Percentiles rank a stretch among this genome's conserved stretches.
phyloP scores from a whole-genome alignment of 495 filamentous ascomycete genomes.

The Neurospora hispaniola region DNA sequence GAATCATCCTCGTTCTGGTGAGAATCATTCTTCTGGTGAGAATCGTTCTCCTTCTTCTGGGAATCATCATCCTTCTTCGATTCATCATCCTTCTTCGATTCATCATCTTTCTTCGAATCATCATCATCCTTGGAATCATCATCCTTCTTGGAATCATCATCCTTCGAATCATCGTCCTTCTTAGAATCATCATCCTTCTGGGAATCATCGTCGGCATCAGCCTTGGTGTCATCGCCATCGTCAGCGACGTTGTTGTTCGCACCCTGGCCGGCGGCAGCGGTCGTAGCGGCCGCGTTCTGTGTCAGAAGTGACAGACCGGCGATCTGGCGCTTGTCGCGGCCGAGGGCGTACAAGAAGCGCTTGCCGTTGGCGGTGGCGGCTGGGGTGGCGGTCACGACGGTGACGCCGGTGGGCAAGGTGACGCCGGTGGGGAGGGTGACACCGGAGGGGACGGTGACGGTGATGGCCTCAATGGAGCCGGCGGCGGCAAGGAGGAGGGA shows the following conservation, averaged over 20 bases:
- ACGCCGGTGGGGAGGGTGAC: constrained; percentile 17
- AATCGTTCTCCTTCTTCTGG: no score
- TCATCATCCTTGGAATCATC: no score
- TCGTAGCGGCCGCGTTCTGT: not conserved
- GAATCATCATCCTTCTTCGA: no score
- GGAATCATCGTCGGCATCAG: not conserved
- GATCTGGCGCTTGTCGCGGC: not conserved
- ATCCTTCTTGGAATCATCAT: not conserved
- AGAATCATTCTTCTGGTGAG: no score
- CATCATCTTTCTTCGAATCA: no score
- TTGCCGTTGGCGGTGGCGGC: constrained; percentile 8
- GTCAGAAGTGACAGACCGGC: not conserved
- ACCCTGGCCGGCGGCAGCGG: not conserved
- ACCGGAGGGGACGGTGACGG: constrained; percentile 16
- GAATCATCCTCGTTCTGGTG: no score
- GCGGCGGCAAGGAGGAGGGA: not conserved
- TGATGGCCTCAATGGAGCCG: not conserved
- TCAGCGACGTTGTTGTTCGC: not conserved
- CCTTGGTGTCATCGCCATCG: not conserved
- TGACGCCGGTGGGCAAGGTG: constrained; percentile 21
- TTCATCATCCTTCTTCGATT: no score
- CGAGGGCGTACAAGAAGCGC: not conserved
- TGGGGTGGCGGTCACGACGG: constrained; percentile 11
- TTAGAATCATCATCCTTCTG: no score
- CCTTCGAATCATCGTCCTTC: not conserved